Evolutionary conservation across 768 basidiomycete species (phyloP), one percentile per base, ranked within the genome.

Genomic region (Leccinum sublutescens): DNA sequence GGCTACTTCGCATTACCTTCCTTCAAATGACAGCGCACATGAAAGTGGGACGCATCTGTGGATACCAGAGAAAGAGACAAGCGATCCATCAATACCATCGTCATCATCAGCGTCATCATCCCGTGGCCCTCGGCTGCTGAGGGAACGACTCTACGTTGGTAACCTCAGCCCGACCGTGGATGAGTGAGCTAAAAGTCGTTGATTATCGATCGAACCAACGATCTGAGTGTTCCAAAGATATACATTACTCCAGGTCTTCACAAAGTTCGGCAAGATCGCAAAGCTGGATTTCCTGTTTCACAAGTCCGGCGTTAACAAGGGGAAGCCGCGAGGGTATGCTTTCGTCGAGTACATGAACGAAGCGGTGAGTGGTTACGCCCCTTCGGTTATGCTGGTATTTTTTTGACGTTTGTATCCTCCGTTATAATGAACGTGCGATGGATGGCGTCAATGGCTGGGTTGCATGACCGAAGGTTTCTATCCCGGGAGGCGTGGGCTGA

Each of bases 281-380:
- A 93, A 94, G 64, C 82, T 98, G 54, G 97, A 99, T 74, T 98
- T 87, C 73, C 81, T 98, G 62, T 98, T 98, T 69, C 95, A 99
- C 80, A 98, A 96, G 75, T 79, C 89, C 0, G 97, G 96, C 0
- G 81, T 86, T 12, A 75, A 87, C 68, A 95, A 88, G 70, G 97
- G 97, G 17, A 97, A 92, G 71, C 95, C 97, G 1, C 80, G 95
- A 12, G 96, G 97, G 5, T 98, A 96, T 73, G 95, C 95, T 0
- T 99, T 98, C 65, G 76, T 99, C 34, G 93, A 98, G 76, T 98
- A 87, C 67, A 80, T 80, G 31, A 82, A 82, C 48, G 80, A 86
- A 76, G 84, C 86, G 76, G 96, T 98, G 76, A 79, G 91, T 87
- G 54, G 21, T 25, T 25, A 62, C 33, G 9, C 52, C 50, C 64